phyloP scores from a whole-genome alignment of 345 rosid genomes.

The Salix viminalis region DNA sequence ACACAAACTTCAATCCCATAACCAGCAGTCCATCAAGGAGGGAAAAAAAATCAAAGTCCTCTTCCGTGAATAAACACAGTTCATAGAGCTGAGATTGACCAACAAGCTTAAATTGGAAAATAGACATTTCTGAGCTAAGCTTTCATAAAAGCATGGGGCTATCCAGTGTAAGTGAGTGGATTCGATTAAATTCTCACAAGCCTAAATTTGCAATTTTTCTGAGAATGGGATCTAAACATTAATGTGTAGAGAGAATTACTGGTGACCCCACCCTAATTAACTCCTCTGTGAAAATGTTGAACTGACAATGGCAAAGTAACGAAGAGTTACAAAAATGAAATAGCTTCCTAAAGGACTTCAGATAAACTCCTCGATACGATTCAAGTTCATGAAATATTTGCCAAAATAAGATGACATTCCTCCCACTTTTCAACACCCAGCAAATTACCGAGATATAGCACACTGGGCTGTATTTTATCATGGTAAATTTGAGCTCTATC shows the following conservation, averaged over 20 bases:
- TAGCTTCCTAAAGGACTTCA: background rate
- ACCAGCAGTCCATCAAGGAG: too few relatives aligned
- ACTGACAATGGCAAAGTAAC: constrained; percentile 14
- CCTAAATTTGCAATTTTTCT: constrained; percentile 40
- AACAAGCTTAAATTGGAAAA: too few relatives aligned
- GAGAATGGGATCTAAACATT: constrained; percentile 32
- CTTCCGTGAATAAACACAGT: too few relatives aligned
- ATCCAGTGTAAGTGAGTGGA: background rate
- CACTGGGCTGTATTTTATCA: constrained; percentile 35
- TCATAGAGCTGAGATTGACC: too few relatives aligned
- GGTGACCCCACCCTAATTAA: constrained; percentile 33
- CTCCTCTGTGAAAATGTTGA: constrained; percentile 35
- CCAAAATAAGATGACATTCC: constrained; percentile 19
- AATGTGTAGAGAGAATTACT: constrained; percentile 29
- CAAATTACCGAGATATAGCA: constrained; percentile 36
- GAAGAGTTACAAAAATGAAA: background rate
- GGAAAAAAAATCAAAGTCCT: too few relatives aligned
- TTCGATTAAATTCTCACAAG: constrained; percentile 22
- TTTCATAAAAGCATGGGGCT: too few relatives aligned
- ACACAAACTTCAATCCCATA: too few relatives aligned
- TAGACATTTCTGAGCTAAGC: too few relatives aligned
- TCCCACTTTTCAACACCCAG: constrained; percentile 27
- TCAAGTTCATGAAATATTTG: background rate
- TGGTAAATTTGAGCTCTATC: constrained; percentile 29
- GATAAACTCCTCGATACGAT: background rate